phyloP scores from a whole-genome alignment of 225 moss, liverwort and hornwort species.

The Sphagnum contortum region DNA sequence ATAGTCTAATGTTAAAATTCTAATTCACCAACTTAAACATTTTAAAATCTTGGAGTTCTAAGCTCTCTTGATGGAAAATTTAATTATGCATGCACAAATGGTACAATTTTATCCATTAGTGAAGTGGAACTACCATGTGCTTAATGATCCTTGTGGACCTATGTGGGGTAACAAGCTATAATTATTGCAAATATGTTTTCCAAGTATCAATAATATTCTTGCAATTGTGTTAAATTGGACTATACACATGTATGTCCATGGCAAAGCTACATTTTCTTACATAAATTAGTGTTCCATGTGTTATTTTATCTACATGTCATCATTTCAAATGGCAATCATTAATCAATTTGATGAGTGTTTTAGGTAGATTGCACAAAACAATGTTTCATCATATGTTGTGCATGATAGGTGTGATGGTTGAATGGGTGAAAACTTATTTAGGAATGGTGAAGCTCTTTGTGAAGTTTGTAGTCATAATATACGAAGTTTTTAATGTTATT shows the following conservation, averaged over 20 bases:
- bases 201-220: neutral
- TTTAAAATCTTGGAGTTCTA: conserved; percentile 43
- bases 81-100: conserved; percentile 68
- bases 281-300: neutral
- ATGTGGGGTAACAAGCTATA: no score
- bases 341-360: no score
- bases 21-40: conserved; percentile 43
- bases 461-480: conserved; percentile 56
- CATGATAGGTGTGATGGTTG: conserved; percentile 66
- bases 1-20: conserved; percentile 14
- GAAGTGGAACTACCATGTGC: neutral
- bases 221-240: neutral
- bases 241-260: neutral
- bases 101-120: conserved; percentile 16
- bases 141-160: neutral
- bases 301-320: no score
- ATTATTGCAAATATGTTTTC: neutral
- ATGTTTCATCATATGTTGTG: conserved; percentile 4
- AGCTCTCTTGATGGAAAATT: conserved; percentile 43
- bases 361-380: no score
- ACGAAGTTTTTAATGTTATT: conserved; percentile 72
- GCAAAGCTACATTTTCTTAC: neutral
- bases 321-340: no score
- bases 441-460: conserved; percentile 47
- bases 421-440: conserved; percentile 48